Evolutionary conservation across 2,329 filamentous ascomycete genomes (phyloP), one percentile per base, ranked within the genome.

Genomic region (Hypoxylon rubiginosum): DNA sequence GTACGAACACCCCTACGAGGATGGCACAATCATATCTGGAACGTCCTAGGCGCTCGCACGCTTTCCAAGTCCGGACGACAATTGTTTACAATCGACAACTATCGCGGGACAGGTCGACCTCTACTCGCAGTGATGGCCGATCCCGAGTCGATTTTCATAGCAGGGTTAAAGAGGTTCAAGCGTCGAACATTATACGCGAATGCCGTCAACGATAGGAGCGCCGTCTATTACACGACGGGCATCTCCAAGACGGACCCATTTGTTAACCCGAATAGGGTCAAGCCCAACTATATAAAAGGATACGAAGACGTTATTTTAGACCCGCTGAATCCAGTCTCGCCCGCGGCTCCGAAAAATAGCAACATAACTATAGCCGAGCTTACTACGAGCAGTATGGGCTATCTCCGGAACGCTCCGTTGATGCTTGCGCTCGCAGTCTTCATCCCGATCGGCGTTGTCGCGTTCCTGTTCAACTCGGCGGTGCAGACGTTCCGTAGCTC

Each of bases 51-150:
- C 48, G 90, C 93, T 0, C 86, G 91, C 60, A 93, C 91, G 0
- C 81, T 98, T 4, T 97, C 92, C 62, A 90, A 88, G 75, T 97
- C 93, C 0, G 95, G 95, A 4, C 86, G 90, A 53, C 95, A 98
- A 77, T 84, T 98, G 9, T 98, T 97, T 77, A 89, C 89, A 60
- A 91, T 96, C 64, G 95, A 98, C 81, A 83, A 86, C 4, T 97
- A 97, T 79, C 89, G 94, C 63, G 89, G 92, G 67, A 97, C 93
- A 0, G 90, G 88, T n/a, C 87, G 90, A 43, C 93, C 94, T 0
- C 83, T 98, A 9, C 85, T 98, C 19, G 86, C 91, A 52, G 85
- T 97, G 9, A 84, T 98, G 30, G 92, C 94, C 5, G 94, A 97
- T 70, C 90, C 91, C 0, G 86, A 91, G 53, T 94, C 92, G 67